phyloP scores from a whole-genome alignment of 352 stramenopile species.

The Globisporangium iwayamae region DNA sequence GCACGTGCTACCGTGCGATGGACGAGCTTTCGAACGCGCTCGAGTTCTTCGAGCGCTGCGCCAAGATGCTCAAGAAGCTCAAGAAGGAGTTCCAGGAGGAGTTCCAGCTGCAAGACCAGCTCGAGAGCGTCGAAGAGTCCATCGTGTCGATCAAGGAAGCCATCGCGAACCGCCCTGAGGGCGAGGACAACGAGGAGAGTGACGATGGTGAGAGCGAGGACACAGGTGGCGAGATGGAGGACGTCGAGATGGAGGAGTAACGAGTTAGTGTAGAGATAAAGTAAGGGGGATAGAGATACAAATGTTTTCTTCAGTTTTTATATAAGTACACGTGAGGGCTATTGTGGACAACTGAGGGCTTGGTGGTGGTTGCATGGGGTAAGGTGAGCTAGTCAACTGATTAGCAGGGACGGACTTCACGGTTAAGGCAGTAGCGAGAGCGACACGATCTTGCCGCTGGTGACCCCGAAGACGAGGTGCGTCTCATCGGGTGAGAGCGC shows the following conservation, averaged over 20 bases:
- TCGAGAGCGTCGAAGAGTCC: slow-evolving; percentile 71
- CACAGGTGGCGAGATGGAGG: slow-evolving; percentile 42
- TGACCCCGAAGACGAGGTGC: slow-evolving; percentile 68
- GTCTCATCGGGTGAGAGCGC: slow-evolving; percentile 70
- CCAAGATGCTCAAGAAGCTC: slow-evolving; percentile 73
- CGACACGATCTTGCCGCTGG: slow-evolving; percentile 47
- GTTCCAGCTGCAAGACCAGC: slow-evolving; percentile 76
- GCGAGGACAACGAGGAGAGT: slow-evolving; percentile 51
- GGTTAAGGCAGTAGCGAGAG: slow-evolving; percentile 32
- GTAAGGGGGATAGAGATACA: slow-evolving; percentile 43
- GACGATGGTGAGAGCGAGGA: slow-evolving; percentile 29
- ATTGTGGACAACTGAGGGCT: background rate
- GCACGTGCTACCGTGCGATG: slow-evolving; percentile 84
- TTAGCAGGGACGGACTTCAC: background rate
- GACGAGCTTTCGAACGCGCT: slow-evolving; percentile 77
- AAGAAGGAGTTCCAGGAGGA: slow-evolving; percentile 67
- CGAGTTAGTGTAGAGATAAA: slow-evolving; percentile 17
- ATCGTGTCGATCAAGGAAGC: slow-evolving; percentile 48
- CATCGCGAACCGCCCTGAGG: slow-evolving; percentile 53
- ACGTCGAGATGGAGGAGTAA: slow-evolving; percentile 84
- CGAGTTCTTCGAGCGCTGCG: slow-evolving; percentile 86
- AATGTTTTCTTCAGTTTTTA: slow-evolving; percentile 21
- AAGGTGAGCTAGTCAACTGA: no score
- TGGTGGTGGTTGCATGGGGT: slow-evolving; percentile 21
- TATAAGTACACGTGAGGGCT: slow-evolving; percentile 15